Percentiles rank a stretch among this genome's conserved stretches.
Conservation (phyloP, 495 filamentous ascomycete genomes). For the Lepidopterella palustris region DNA sequence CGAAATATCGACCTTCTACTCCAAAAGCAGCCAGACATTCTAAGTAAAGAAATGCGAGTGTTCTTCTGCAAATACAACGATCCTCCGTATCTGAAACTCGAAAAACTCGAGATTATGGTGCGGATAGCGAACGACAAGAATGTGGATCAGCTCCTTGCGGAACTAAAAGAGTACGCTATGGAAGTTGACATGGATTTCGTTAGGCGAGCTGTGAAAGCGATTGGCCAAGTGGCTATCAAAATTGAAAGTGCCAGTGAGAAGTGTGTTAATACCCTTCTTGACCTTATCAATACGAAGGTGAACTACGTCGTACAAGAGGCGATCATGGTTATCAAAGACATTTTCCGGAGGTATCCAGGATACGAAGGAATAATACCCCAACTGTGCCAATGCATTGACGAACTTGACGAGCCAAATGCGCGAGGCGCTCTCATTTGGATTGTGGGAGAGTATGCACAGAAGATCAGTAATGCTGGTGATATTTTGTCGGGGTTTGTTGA, state of each 20-base stretch:
- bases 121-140: slow-evolving; percentile 98
- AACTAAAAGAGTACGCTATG: slow-evolving; percentile 93
- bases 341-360: slow-evolving; percentile 93
- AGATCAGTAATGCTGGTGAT: slow-evolving; percentile 94
- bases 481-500: slow-evolving; percentile 83
- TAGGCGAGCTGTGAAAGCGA: slow-evolving; percentile 84
- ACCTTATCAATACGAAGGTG: slow-evolving; percentile 93
- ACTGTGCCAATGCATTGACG: slow-evolving; percentile 92
- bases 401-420: slow-evolving; percentile 90
- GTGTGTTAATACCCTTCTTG: slow-evolving; percentile 88
- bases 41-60: slow-evolving; percentile 93
- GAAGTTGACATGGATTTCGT: slow-evolving; percentile 99
- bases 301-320: slow-evolving; percentile 99
- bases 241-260: slow-evolving; percentile 89
- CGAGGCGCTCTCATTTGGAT: slow-evolving; percentile 95
- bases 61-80: slow-evolving; percentile 99
- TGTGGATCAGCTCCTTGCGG: slow-evolving; percentile 86
- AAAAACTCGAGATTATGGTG: slow-evolving; percentile 99
- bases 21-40: slow-evolving; percentile 90
- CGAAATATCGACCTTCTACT: slow-evolving; percentile 92
- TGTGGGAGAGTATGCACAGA: slow-evolving; percentile 96
- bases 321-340: slow-evolving; percentile 97
- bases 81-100: slow-evolving; percentile 92
- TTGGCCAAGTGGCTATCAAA: slow-evolving; percentile 97
- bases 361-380: slow-evolving; percentile 98